Evolutionary conservation across 2,329 filamentous ascomycete species (phyloP).

Genomic region (Diaporthe caulivora): DNA sequence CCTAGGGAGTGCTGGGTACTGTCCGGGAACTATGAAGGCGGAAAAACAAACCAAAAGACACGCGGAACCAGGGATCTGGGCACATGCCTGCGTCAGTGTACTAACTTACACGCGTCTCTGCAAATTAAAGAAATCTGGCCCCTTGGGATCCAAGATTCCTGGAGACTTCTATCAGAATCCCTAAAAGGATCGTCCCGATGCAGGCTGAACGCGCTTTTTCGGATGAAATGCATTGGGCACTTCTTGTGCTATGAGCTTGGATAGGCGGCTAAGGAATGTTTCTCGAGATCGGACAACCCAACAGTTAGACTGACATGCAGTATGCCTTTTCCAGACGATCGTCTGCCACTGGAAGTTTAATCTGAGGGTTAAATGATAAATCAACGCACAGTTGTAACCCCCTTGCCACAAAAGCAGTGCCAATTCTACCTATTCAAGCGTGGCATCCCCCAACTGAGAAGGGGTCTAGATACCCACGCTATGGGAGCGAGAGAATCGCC

Average conservation of each 20-base stretch:
- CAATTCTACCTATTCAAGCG: background rate
- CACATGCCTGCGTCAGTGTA: no score
- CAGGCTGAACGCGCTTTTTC: background rate
- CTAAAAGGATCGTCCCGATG: background rate
- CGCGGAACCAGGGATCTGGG: no score
- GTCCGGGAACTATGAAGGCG: no score
- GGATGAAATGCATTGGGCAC: constrained; percentile 17
- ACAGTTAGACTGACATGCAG: background rate
- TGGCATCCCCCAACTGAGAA: background rate
- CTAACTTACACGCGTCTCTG: no score
- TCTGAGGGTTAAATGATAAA: no score
- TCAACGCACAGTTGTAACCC: no score
- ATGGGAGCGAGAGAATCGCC: background rate
- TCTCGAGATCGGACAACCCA: background rate
- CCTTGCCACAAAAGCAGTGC: background rate
- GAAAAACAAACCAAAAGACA: no score
- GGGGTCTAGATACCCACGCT: background rate
- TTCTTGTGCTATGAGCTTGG: background rate
- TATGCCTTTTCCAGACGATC: background rate
- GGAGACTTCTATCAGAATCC: background rate
- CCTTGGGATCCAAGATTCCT: no score
- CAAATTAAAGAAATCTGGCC: background rate
- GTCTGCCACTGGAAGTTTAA: background rate
- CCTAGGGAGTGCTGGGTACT: no score
- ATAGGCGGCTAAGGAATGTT: background rate